A percentile compares a stretch with the other conserved stretches of the same genome.
Conservation (phyloP, 441 rosid species). For the Pelargonium australe region DNA sequence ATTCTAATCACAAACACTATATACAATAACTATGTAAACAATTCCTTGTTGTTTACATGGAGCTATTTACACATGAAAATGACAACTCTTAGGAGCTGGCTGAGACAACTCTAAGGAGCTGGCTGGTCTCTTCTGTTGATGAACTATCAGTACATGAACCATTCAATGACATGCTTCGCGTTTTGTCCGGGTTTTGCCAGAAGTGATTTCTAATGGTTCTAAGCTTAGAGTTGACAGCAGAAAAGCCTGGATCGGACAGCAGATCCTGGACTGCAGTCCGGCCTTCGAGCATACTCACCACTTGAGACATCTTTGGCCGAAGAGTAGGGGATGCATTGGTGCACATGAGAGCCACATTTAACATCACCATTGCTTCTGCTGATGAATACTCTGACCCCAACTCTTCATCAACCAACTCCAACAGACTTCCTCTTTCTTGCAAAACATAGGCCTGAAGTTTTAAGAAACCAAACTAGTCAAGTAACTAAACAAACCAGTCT, state of each 20-base stretch:
- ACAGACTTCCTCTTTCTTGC: constrained; percentile 65
- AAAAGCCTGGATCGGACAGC: constrained; percentile 66
- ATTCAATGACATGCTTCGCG: constrained; percentile 37
- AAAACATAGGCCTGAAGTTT: constrained; percentile 58
- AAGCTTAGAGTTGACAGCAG: constrained; percentile 49
- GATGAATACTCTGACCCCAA: constrained; percentile 46
- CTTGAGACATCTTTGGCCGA: constrained; percentile 83
- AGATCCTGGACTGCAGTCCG: constrained; percentile 66
- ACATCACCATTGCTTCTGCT: constrained; percentile 66
- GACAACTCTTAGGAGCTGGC: too few species aligned
- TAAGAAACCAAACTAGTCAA: too few species aligned
- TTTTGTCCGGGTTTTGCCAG: constrained; percentile 66
- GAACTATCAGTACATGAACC: constrained; percentile 34
- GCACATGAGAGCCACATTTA: constrained; percentile 71
- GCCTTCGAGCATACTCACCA: constrained; percentile 80
- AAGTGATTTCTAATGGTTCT: constrained; percentile 69
- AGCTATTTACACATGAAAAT: too few species aligned
- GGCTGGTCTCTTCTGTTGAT: constrained; percentile 31
- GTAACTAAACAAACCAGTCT: too few species aligned
- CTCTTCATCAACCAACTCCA: constrained; percentile 65
- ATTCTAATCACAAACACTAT: too few species aligned
- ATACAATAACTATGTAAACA: too few species aligned
- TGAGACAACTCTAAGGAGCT: constrained; percentile 30
- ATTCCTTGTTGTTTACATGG: too few species aligned
- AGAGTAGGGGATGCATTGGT: constrained; percentile 77